Conservation (phyloP, 495 filamentous ascomycete species). For the Podospora conica region DNA sequence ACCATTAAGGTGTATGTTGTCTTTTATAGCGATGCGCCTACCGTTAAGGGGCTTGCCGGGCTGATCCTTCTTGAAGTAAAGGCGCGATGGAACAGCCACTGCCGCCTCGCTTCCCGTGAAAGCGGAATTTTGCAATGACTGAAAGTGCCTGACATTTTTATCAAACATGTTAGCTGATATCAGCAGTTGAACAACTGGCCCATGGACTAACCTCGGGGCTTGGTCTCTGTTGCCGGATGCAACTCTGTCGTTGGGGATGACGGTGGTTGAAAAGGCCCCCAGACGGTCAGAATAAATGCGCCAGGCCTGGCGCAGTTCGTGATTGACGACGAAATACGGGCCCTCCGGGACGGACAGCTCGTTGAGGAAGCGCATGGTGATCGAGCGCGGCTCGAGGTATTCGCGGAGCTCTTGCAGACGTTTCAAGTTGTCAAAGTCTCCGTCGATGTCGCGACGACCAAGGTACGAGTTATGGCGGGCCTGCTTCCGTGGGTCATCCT, state of each 20-base stretch:
- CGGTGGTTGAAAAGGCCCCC: not conserved
- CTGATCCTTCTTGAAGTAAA: not conserved
- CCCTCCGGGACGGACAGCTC: not conserved
- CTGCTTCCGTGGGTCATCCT: no score
- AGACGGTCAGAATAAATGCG: not conserved
- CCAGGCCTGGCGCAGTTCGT: not conserved
- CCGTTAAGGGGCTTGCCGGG: not conserved
- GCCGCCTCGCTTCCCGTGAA: not conserved
- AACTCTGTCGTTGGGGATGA: not conserved
- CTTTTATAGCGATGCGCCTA: not conserved
- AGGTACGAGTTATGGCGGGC: not conserved
- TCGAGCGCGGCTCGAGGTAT: not conserved
- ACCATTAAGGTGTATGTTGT: not conserved
- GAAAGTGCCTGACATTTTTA: not conserved
- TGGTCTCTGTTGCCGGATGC: not conserved
- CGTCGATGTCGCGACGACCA: not conserved
- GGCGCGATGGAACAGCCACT: conserved; percentile 1
- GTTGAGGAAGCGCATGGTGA: not conserved
- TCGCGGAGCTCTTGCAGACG: not conserved
- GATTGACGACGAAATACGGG: not conserved
- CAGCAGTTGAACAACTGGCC: not conserved
- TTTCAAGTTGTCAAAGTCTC: not conserved
- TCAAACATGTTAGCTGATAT: not conserved
- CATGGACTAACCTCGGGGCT: not conserved
- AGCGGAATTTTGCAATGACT: not conserved